These are phyloP conservation scores for Colletotrichum cereale DNA, from an alignment of 2,329 filamentous ascomycete genomes.

Conservation along the genomic window DNA sequence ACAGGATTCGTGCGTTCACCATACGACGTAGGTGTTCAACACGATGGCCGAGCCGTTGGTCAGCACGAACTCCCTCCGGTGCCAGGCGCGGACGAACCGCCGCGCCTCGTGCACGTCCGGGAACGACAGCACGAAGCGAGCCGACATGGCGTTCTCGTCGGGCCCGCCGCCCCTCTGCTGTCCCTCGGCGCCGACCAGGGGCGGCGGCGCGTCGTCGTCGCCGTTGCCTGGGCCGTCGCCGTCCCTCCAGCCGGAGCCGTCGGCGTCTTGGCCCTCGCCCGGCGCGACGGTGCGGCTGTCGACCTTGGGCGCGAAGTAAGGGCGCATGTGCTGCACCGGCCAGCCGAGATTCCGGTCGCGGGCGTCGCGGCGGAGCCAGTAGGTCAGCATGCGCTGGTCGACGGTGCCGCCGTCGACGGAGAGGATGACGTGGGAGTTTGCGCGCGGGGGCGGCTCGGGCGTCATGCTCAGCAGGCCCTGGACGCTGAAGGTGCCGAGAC, in stretches of 20 bases:
- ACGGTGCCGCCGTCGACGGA: conserved; percentile 51
- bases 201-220: conserved; percentile 20
- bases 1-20: conserved; percentile 19
- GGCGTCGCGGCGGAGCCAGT: conserved; percentile 58
- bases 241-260: conserved; percentile 6
- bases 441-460: conserved; percentile 38
- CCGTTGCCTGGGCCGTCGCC: neutral
- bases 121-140: conserved; percentile 52
- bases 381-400: conserved; percentile 47
- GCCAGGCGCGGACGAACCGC: conserved; percentile 58
- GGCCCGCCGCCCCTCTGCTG: neutral
- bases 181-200: neutral
- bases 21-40: conserved; percentile 35
- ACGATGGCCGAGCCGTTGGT: conserved; percentile 15
- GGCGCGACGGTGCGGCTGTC: neutral
- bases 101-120: conserved; percentile 49
- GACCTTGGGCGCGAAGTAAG: conserved; percentile 38
- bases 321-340: conserved; percentile 40
- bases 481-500: conserved; percentile 35
- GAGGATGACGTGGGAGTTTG: conserved; percentile 51
- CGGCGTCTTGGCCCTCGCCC: neutral
- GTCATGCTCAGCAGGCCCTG: conserved; percentile 37
- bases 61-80: conserved; percentile 48
- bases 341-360: conserved; percentile 48
- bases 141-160: conserved; percentile 30